A percentile compares a stretch with the other conserved stretches of the same genome.
These are phyloP conservation scores for Rhazya stricta DNA, from an alignment of 257 asterid species.

Conservation along the genomic window DNA sequence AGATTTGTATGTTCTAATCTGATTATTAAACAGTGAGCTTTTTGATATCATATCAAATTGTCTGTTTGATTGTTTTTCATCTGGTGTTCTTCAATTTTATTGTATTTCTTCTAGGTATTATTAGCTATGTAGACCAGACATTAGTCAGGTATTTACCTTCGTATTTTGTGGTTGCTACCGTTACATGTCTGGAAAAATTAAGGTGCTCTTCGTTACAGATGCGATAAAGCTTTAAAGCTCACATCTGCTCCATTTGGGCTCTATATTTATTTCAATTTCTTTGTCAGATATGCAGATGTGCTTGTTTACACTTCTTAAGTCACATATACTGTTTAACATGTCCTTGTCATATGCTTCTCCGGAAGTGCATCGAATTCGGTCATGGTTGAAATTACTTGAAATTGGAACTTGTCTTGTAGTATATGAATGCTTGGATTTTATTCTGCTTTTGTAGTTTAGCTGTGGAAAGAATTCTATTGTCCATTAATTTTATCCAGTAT, in stretches of 20 bases:
- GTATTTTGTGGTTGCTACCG: slow-evolving; percentile 45
- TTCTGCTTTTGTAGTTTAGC: background rate
- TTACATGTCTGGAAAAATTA: slow-evolving; percentile 56
- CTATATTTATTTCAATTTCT: slow-evolving; percentile 20
- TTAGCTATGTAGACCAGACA: slow-evolving; percentile 24
- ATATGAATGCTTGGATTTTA: background rate
- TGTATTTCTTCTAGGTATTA: background rate
- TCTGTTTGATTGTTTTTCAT: background rate
- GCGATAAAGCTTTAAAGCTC: slow-evolving; percentile 30
- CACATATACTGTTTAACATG: background rate
- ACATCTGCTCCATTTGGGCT: slow-evolving; percentile 68
- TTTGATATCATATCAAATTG: background rate
- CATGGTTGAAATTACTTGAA: too few species aligned
- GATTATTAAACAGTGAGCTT: background rate
- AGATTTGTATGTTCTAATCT: background rate
- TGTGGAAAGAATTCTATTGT: background rate
- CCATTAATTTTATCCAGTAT: background rate
- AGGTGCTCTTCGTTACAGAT: slow-evolving; percentile 62
- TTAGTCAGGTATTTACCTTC: slow-evolving; percentile 55
- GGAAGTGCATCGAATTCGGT: background rate
- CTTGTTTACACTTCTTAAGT: background rate
- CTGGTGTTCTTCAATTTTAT: background rate
- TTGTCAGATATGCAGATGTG: background rate
- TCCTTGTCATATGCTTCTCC: background rate
- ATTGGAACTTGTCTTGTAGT: background rate